Percentiles rank a stretch among this genome's conserved stretches.
phyloP scores from a whole-genome alignment of 352 stramenopile species.

The Phytophthora litchii region DNA sequence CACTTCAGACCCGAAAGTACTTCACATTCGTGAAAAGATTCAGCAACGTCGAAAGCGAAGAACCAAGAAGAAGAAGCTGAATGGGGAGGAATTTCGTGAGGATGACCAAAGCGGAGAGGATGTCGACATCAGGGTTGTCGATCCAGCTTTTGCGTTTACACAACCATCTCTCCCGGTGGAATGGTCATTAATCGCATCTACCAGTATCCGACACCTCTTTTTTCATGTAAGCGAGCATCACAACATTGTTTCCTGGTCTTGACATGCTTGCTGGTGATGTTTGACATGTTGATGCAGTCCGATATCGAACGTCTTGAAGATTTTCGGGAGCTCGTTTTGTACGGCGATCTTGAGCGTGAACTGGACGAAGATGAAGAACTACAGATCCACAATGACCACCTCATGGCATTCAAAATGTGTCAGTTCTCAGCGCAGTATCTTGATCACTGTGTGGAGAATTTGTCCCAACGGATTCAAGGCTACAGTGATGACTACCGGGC shows the following conservation, averaged over 20 bases:
- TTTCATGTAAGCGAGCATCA: constrained; percentile 44
- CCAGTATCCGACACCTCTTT: constrained; percentile 68
- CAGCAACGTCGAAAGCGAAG: constrained; percentile 5
- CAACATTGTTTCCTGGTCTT: not conserved
- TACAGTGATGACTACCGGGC: constrained; percentile 46
- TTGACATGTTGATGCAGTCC: constrained; percentile 27
- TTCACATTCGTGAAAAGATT: constrained; percentile 31
- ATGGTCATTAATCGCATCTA: constrained; percentile 60
- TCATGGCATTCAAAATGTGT: constrained; percentile 54
- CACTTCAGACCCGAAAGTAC: constrained; percentile 30
- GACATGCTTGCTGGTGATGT: not conserved
- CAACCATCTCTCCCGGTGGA: constrained; percentile 55
- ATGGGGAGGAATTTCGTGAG: not conserved
- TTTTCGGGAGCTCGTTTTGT: constrained; percentile 63
- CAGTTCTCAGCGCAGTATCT: constrained; percentile 80
- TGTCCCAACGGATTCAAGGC: constrained; percentile 41
- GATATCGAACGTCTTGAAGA: constrained; percentile 57
- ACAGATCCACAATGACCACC: constrained; percentile 52
- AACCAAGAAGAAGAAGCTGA: not conserved
- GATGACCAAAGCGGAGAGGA: constrained; percentile 13
- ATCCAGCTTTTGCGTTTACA: constrained; percentile 66
- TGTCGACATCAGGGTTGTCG: constrained; percentile 24
- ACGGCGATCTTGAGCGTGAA: constrained; percentile 57
- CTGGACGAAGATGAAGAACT: constrained; percentile 56
- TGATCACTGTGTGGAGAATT: constrained; percentile 54